A percentile compares a stretch with the other conserved stretches of the same genome.
Conservation (phyloP, 2,329 filamentous ascomycete genomes). For the Blastomyces parvus region DNA sequence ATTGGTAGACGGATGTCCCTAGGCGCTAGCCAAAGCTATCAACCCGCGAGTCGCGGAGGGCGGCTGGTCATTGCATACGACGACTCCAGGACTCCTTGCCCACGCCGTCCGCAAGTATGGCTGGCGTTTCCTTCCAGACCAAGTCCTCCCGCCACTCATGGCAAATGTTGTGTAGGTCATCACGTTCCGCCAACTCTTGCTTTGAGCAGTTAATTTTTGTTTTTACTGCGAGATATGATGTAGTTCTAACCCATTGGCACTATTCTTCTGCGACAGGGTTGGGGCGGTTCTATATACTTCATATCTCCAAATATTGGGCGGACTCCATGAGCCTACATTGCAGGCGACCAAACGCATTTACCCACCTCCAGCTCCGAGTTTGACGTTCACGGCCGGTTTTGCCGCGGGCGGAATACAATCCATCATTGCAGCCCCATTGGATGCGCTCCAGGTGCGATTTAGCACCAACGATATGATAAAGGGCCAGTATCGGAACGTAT, state of each 20-base stretch:
- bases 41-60: slow-evolving; percentile 42
- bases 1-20: slow-evolving; percentile 8
- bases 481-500: slow-evolving; percentile 52
- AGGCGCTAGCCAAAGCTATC: slow-evolving; percentile 55
- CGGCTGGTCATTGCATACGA: slow-evolving; percentile 52
- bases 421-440: slow-evolving; percentile 53
- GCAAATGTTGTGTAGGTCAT: slow-evolving; percentile 48
- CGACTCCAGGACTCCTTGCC: slow-evolving; percentile 51
- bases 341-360: slow-evolving; percentile 50
- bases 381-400: slow-evolving; percentile 52
- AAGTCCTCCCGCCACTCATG: slow-evolving; percentile 53
- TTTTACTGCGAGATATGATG: background rate
- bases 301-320: slow-evolving; percentile 52
- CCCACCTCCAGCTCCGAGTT: slow-evolving; percentile 45
- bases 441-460: slow-evolving; percentile 54
- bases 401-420: slow-evolving; percentile 51
- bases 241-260: background rate
- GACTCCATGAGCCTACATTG: slow-evolving; percentile 49
- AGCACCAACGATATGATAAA: slow-evolving; percentile 50
- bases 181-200: background rate
- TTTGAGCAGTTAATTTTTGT: background rate
- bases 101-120: slow-evolving; percentile 53
- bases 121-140: slow-evolving; percentile 55
- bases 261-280: slow-evolving; percentile 33
- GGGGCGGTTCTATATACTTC: slow-evolving; percentile 55